Base-by-base conservation (phyloP, 345 rosid species). In the Arabis hirsuta region DNA sequence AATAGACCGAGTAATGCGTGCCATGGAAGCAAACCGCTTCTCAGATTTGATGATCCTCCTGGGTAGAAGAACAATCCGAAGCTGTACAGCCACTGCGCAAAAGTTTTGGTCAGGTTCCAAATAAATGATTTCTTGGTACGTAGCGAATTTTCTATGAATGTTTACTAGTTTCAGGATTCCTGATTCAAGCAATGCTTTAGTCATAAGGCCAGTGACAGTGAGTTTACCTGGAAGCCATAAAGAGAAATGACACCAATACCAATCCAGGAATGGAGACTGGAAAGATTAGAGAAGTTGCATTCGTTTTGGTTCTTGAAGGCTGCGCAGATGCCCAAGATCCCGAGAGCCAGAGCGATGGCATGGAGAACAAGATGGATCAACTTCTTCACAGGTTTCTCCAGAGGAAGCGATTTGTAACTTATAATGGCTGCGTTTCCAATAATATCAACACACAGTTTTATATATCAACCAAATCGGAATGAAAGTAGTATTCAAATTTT, bases 211-310 rank as follows among this genome's bases (percentile, higher is more conserved):
- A 73, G 44, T 56, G 43, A 9, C 19, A 73, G 44, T 56, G 43
- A 9, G 26, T 54, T 14, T 82, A 92, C 99, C 97, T 96, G 99
- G 65, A 92, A 65, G 58, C 73, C 99, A 50, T 96, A 96, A 26
- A 96, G 95, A 46, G 76, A 79, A 67, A 96, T 96, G 76, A 87
- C 66, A 1, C 73, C 74, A 8, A 96, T 87, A 7, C 99, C 99
- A 52, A 96, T 81, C 99, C 99, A 96, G 41, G 99, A 92, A 66
- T 96, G 98, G 57, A 96, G 74, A 72, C 99, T 96, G 81, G 92
- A 96, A 48, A 96, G 94, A 69, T 92, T 92, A 69, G 76, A 84
- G 55, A 92, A 88, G 16, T 78, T 29, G 19, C 91, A 87, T 78
- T 92, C 98, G 5, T 90, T 96, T 51, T 96, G 99, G 76, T 69